Evolutionary conservation across 495 filamentous ascomycete genomes (phyloP).

Genomic region (Hypoxylon fuscum): DNA sequence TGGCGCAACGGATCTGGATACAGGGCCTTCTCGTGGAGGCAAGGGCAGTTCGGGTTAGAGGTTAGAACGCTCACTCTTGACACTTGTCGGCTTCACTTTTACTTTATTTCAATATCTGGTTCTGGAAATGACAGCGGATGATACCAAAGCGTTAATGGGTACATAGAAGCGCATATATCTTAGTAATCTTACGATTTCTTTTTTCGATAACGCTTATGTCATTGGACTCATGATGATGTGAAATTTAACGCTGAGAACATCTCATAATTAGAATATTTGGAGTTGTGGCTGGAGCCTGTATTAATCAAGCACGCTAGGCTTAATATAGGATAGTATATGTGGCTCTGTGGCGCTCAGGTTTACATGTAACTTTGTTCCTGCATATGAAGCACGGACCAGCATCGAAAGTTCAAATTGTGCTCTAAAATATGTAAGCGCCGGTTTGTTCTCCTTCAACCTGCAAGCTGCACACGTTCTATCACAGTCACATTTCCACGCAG

Average conservation of each 20-base stretch:
- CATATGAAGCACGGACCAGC: too few species aligned
- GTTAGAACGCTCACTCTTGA: constrained; percentile 6
- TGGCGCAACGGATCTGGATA: not conserved
- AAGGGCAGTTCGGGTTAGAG: not conserved
- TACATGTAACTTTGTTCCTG: too few species aligned
- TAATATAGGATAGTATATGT: too few species aligned
- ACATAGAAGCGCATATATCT: constrained; percentile 13
- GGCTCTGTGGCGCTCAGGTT: too few species aligned
- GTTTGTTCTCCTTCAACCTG: constrained; percentile 10
- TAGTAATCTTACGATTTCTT: constrained; percentile 11
- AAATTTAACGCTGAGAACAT: too few species aligned
- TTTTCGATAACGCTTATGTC: too few species aligned
- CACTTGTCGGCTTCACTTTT: constrained; percentile 10
- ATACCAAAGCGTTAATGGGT: constrained; percentile 10
- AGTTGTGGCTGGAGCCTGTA: too few species aligned
- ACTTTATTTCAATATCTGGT: constrained; percentile 3
- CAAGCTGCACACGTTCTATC: constrained; percentile 28
- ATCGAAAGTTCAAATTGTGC: not conserved
- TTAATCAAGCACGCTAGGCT: too few species aligned
- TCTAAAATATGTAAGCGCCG: too few species aligned
- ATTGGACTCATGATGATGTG: too few species aligned
- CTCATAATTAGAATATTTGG: too few species aligned
- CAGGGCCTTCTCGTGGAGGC: too few species aligned
- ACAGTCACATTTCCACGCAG: constrained; percentile 24
- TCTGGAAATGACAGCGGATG: constrained; percentile 5